These are phyloP conservation scores for Neopestalotiopsis sp. DNA, from an alignment of 2,329 filamentous ascomycete species.

Conservation along the genomic window DNA sequence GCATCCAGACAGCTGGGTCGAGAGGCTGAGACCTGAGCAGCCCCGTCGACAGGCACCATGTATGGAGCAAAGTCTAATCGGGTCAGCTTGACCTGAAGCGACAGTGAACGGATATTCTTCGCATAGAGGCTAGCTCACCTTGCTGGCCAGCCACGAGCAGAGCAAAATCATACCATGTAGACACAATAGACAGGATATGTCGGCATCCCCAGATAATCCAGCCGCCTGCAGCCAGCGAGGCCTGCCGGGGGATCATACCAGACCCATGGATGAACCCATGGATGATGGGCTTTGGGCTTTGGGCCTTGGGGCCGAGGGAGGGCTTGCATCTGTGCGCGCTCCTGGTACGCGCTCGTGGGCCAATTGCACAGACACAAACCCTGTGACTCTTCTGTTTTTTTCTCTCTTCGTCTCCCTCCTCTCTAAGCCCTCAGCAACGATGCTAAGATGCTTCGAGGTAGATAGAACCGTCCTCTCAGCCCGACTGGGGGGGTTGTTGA, in stretches of 20 bases:
- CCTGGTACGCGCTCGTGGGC: not conserved
- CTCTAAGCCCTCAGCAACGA: not conserved
- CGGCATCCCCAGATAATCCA: not conserved
- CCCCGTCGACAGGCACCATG: not conserved
- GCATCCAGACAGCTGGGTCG: not conserved
- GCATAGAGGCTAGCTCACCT: not conserved
- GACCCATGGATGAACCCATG: no score
- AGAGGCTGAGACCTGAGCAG: constrained; percentile 3
- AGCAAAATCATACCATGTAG: not conserved
- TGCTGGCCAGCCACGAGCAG: not conserved
- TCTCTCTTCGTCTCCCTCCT: no score
- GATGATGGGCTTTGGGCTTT: no score
- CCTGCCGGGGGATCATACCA: not conserved
- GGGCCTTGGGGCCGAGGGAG: no score
- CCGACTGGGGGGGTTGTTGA: not conserved
- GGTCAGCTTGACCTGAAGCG: not conserved
- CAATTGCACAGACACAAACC: not conserved
- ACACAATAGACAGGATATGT: not conserved
- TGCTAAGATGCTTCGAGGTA: not conserved
- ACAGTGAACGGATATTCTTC: not conserved
- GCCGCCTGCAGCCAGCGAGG: not conserved
- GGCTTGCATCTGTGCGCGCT: not conserved
- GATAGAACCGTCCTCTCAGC: not conserved
- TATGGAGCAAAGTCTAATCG: not conserved
- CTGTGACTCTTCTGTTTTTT: not conserved